phyloP scores from a whole-genome alignment of 2,329 filamentous ascomycete genomes.

The Neonectria faginata region DNA sequence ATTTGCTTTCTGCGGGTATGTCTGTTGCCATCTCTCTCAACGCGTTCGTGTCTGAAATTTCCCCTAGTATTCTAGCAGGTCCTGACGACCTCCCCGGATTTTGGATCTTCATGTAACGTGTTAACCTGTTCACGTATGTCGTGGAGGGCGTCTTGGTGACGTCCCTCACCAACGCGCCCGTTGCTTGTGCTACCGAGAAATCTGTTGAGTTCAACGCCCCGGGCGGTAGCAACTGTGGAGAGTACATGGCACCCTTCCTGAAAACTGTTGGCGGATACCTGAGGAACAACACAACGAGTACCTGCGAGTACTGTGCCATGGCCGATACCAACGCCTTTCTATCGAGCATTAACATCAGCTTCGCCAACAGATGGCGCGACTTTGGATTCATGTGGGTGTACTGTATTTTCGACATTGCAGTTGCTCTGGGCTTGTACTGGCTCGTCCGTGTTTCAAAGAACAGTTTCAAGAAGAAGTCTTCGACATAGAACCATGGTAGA shows the following conservation, averaged over 20 bases:
- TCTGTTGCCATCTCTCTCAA: accelerated
- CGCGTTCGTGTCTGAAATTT: slow-evolving; percentile 18
- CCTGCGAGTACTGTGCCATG: slow-evolving; percentile 61
- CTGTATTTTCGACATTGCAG: slow-evolving; percentile 63
- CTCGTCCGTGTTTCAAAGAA: slow-evolving; percentile 53
- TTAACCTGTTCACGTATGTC: slow-evolving; percentile 81
- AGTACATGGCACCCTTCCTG: slow-evolving; percentile 66
- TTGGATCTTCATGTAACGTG: slow-evolving; percentile 82
- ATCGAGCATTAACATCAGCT: slow-evolving; percentile 57
- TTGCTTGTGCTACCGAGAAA: slow-evolving; percentile 74
- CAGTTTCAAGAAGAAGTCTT: slow-evolving; percentile 34
- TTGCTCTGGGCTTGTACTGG: slow-evolving; percentile 64
- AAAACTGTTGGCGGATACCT: slow-evolving; percentile 57
- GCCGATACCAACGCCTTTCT: slow-evolving; percentile 55
- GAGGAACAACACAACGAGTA: slow-evolving; percentile 53
- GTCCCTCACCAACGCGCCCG: slow-evolving; percentile 69
- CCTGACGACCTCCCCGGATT: slow-evolving; percentile 74
- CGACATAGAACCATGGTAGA: too few relatives aligned
- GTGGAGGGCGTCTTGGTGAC: slow-evolving; percentile 74
- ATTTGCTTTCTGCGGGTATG: slow-evolving; percentile 75
- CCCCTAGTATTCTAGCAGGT: slow-evolving; percentile 68
- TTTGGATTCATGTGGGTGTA: slow-evolving; percentile 67
- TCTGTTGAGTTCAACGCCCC: slow-evolving; percentile 71
- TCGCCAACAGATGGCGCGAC: slow-evolving; percentile 65
- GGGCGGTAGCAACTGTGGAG: slow-evolving; percentile 62